phyloP scores from a whole-genome alignment of 495 filamentous ascomycete species.

The Aspergillus affinis region DNA sequence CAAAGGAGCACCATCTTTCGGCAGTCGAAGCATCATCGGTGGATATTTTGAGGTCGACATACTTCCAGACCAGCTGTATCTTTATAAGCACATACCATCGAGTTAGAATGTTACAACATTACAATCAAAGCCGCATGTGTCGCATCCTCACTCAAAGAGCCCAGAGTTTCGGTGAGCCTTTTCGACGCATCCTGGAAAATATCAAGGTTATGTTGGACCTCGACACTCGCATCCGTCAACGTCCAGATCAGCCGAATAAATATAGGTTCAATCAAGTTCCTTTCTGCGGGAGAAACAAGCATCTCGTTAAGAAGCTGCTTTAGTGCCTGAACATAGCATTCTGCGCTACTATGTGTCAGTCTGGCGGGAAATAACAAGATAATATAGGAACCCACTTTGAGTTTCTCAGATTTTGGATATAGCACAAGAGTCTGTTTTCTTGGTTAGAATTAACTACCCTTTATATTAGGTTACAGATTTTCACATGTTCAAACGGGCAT shows the following conservation, averaged over 20 bases:
- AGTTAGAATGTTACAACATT: slow-evolving; percentile 6
- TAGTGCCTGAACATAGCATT: slow-evolving; percentile 52
- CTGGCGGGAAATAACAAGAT: not conserved
- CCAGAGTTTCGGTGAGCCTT: slow-evolving; percentile 31
- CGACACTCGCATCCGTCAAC: slow-evolving; percentile 36
- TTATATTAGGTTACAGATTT: slow-evolving; percentile 14
- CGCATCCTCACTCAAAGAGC: slow-evolving; percentile 50
- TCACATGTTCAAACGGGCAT: not conserved
- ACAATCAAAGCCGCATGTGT: slow-evolving; percentile 73
- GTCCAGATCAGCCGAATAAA: slow-evolving; percentile 64
- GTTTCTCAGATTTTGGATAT: slow-evolving; percentile 64
- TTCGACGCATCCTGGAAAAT: slow-evolving; percentile 40
- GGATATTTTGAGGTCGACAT: slow-evolving; percentile 56
- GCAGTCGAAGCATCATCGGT: slow-evolving; percentile 53
- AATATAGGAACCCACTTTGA: slow-evolving; percentile 13
- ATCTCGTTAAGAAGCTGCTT: slow-evolving; percentile 57
- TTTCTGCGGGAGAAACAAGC: slow-evolving; percentile 38
- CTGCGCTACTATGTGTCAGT: slow-evolving; percentile 18
- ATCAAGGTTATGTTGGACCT: slow-evolving; percentile 21
- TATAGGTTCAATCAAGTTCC: slow-evolving; percentile 62
- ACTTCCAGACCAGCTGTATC: slow-evolving; percentile 73
- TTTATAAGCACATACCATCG: slow-evolving; percentile 16
- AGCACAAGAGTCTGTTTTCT: slow-evolving; percentile 56
- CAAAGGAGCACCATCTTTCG: slow-evolving; percentile 70
- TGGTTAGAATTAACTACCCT: slow-evolving; percentile 26